A percentile compares a stretch with the other conserved stretches of the same genome.
Conservation (phyloP, 2,329 filamentous ascomycete species). For the Aphanocladium album region DNA sequence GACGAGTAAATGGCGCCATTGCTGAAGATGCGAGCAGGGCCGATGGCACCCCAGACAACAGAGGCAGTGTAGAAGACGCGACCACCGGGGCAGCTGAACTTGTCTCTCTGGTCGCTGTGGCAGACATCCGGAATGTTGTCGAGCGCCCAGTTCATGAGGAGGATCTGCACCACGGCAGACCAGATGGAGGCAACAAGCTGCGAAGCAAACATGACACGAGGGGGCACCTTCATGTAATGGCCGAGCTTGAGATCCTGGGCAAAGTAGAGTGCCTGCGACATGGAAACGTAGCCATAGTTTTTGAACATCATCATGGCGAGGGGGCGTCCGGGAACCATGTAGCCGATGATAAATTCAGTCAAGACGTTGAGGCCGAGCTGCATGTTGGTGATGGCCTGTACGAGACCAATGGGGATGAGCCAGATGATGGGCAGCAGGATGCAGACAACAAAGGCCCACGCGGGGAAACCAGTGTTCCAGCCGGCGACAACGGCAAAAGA, state of each 20-base stretch:
- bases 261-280: conserved; percentile 62
- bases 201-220: conserved; percentile 56
- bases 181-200: conserved; percentile 56
- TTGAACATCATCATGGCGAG: conserved; percentile 77
- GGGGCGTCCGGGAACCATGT: conserved; percentile 65
- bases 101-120: conserved; percentile 44
- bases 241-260: conserved; percentile 62
- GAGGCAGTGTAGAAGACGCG: conserved; percentile 63
- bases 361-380: conserved; percentile 65
- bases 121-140: conserved; percentile 59
- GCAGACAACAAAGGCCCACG: conserved; percentile 54
- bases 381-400: conserved; percentile 57
- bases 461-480: conserved; percentile 54
- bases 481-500: conserved; percentile 50
- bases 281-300: conserved; percentile 65
- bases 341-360: conserved; percentile 68
- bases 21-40: conserved; percentile 65
- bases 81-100: conserved; percentile 52
- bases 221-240: conserved; percentile 64
- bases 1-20: conserved; percentile 55
- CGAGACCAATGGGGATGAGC: conserved; percentile 56
- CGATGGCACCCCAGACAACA: conserved; percentile 69
- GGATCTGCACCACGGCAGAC: conserved; percentile 58
- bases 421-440: conserved; percentile 53
- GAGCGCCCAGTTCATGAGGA: conserved; percentile 63